Evolutionary conservation across 805 yeast species (phyloP), one percentile per base, ranked within the genome.

Genomic region (Wickerhamiella allomyrinae): DNA sequence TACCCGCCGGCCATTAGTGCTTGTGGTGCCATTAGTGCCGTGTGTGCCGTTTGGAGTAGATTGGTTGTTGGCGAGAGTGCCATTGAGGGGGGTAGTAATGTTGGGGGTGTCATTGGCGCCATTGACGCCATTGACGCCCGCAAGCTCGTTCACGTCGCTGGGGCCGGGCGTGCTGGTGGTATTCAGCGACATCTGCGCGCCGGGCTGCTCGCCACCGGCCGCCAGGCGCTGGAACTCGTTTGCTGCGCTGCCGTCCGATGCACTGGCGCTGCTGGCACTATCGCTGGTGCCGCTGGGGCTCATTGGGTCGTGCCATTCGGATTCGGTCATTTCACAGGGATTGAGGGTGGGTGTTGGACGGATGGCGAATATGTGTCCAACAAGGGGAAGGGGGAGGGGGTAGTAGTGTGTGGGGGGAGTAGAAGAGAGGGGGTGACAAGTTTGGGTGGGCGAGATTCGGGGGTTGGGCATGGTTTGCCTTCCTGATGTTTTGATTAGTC

Each of bases 1-100:
- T 10, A 46, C 37, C 22, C 29, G 29, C 25, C 37, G 17, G 11
- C n/a, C n/a, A n/a, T n/a, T n/a, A n/a, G n/a, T n/a, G 33, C 9
- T 23, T n/a, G 14, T 4, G 31, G 17, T 27, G 31, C 31, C 14
- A 9, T 27, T 27, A 17, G 13, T 27, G 17, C 31, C 31, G 15
- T 27, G 14, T 11, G 31, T 27, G 31, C 31, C 31, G 14, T 27
- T 27, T 14, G 6, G 17, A 13, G 15, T 27, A 4, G 31, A 27
- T 14, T 14, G 31, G n/a, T n/a, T n/a, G n/a, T n/a, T n/a, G n/a
- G n/a, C n/a, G n/a, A n/a, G n/a, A n/a, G n/a, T n/a, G n/a, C n/a
- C n/a, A n/a, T n/a, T n/a, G n/a, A n/a, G n/a, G n/a, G n/a, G n/a
- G n/a, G n/a, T n/a, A n/a, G n/a, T n/a, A n/a, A n/a, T n/a, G n/a